phyloP scores from a whole-genome alignment of 768 basidiomycete species.

The Tricholoma sp. region DNA sequence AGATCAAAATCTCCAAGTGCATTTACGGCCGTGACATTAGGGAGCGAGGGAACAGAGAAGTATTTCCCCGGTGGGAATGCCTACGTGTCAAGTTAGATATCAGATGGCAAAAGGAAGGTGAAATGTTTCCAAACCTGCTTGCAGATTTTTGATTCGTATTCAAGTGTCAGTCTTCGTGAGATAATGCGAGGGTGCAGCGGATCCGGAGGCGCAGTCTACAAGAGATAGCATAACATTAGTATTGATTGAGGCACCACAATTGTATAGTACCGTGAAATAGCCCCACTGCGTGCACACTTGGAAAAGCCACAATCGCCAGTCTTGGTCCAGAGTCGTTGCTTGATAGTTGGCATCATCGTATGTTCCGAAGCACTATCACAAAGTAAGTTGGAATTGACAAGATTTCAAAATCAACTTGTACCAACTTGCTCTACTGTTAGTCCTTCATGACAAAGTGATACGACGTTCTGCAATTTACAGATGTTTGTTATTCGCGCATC shows the following conservation, averaged over 20 bases:
- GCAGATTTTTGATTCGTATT: slow-evolving; percentile 69
- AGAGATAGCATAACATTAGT: not conserved
- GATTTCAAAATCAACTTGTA: not conserved
- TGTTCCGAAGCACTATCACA: slow-evolving; percentile 81
- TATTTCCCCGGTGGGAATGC: slow-evolving; percentile 76
- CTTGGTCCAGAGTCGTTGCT: slow-evolving; percentile 55
- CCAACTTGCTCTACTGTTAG: slow-evolving; percentile 29
- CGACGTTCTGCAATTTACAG: slow-evolving; percentile 36
- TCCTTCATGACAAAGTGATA: slow-evolving; percentile 52
- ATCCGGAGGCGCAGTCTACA: slow-evolving; percentile 71
- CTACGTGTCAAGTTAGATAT: slow-evolving; percentile 24
- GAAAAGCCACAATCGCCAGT: slow-evolving; percentile 87
- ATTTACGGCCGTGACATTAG: slow-evolving; percentile 83
- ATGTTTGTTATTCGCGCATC: not conserved
- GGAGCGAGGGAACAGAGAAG: slow-evolving; percentile 64
- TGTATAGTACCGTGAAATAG: slow-evolving; percentile 67
- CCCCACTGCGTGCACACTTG: slow-evolving; percentile 97
- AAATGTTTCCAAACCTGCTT: slow-evolving; percentile 34
- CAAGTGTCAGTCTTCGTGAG: slow-evolving; percentile 68
- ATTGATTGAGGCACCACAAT: not conserved
- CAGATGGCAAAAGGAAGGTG: not conserved
- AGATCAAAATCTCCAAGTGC: slow-evolving; percentile 80
- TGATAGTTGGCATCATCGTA: slow-evolving; percentile 64
- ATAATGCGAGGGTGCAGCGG: slow-evolving; percentile 69
- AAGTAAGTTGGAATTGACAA: not conserved